Evolutionary conservation across 192 early-diverging fungal genomes (phyloP).

Genomic region (Helicostylum pulchrum): DNA sequence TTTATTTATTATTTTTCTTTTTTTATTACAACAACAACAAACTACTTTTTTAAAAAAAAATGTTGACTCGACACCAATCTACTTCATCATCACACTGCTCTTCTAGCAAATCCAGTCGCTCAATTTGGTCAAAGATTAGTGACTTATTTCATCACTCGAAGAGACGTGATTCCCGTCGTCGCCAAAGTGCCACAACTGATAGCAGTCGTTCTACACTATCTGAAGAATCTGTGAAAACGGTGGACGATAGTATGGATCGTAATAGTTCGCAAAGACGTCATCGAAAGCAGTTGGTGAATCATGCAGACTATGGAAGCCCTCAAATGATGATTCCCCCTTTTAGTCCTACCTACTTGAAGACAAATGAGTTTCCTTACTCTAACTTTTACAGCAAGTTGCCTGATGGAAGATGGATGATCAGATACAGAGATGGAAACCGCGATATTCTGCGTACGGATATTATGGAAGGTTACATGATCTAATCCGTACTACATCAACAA

Average conservation of each 20-base stretch:
- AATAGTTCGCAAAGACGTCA: conserved; percentile 6
- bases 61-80: neutral
- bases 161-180: neutral
- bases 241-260: neutral
- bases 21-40: neutral
- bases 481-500: neutral
- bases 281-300: conserved; percentile 8
- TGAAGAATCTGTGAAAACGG: neutral
- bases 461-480: conserved; percentile 32
- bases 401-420: conserved; percentile 37
- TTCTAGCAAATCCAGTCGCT: conserved; percentile 7
- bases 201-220: conserved; percentile 2
- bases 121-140: conserved; percentile 7
- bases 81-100: conserved; percentile 10
- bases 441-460: conserved; percentile 34
- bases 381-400: conserved; percentile 38
- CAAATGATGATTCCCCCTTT: conserved; percentile 22
- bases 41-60: neutral
- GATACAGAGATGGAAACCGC: conserved; percentile 35
- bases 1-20: neutral
- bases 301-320: neutral
- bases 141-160: conserved; percentile 4
- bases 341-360: conserved; percentile 26
- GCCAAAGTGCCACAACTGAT: neutral
- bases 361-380: conserved; percentile 34